Conservation (phyloP, 345 rosid genomes). For the Hibiscus tridactylites region DNA sequence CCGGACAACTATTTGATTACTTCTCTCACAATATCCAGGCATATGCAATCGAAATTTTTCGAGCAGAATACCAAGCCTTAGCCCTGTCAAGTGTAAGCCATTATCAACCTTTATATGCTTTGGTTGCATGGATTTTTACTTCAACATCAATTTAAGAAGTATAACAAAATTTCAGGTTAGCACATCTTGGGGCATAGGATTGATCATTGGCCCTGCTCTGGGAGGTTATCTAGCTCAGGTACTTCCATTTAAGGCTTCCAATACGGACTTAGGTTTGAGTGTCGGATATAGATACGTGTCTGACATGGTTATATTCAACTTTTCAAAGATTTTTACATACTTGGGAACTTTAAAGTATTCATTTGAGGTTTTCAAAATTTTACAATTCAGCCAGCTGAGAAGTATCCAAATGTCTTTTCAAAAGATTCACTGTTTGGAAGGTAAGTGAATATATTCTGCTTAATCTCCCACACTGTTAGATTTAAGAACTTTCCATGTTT, state of each 20-base stretch:
- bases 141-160: conserved; percentile 6
- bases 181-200: conserved; percentile 94
- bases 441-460: conserved; percentile 26
- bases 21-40: conserved; percentile 40
- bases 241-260: conserved; percentile 8
- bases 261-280: no score
- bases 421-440: conserved; percentile 63
- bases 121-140: not conserved
- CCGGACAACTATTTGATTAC: not conserved
- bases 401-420: conserved; percentile 59
- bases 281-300: no score
- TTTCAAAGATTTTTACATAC: no score
- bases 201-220: conserved; percentile 89
- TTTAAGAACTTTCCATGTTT: not conserved
- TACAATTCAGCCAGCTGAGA: conserved; percentile 71
- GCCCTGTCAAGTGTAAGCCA: conserved; percentile 75
- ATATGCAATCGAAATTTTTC: conserved; percentile 68
- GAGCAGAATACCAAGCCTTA: conserved; percentile 69
- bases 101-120: not conserved
- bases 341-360: not conserved
- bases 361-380: conserved; percentile 5
- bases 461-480: not conserved
- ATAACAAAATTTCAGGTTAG: conserved; percentile 45
- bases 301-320: no score
- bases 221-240: conserved; percentile 98